phyloP scores from a whole-genome alignment of 2,329 filamentous ascomycete species.

The Exophiala xenobiotica region DNA sequence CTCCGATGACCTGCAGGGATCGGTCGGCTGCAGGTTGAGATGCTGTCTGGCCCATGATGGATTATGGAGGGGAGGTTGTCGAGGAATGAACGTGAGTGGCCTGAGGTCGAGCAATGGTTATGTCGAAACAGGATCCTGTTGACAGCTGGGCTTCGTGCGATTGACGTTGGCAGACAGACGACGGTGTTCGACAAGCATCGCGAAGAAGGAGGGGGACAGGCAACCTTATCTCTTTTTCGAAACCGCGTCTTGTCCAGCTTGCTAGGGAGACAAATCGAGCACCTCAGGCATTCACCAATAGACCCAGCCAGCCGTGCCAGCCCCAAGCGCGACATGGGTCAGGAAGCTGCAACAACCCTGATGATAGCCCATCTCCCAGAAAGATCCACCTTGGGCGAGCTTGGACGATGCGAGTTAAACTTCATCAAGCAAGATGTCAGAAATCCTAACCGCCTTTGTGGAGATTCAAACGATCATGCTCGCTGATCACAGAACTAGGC shows the following conservation, averaged over 20 bases:
- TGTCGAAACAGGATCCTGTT: background rate
- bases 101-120: background rate
- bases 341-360: background rate
- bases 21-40: slow-evolving; percentile 25
- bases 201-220: background rate
- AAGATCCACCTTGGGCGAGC: background rate
- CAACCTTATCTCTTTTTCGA: background rate
- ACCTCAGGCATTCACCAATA: too few species aligned
- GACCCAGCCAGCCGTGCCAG: too few species aligned
- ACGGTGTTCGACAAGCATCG: background rate
- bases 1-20: slow-evolving; percentile 27
- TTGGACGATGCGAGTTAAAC: background rate
- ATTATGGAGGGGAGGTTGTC: background rate
- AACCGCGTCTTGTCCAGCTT: background rate
- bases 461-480: background rate
- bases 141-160: background rate
- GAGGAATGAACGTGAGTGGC: background rate
- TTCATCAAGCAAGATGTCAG: background rate
- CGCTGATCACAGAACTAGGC: background rate
- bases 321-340: background rate
- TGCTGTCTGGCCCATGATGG: slow-evolving; percentile 28
- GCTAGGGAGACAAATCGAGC: too few species aligned
- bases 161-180: background rate
- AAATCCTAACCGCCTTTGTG: background rate
- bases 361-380: background rate